Base-by-base conservation (phyloP, 169 alveolate genomes). In the Eimeria tenella region DNA sequence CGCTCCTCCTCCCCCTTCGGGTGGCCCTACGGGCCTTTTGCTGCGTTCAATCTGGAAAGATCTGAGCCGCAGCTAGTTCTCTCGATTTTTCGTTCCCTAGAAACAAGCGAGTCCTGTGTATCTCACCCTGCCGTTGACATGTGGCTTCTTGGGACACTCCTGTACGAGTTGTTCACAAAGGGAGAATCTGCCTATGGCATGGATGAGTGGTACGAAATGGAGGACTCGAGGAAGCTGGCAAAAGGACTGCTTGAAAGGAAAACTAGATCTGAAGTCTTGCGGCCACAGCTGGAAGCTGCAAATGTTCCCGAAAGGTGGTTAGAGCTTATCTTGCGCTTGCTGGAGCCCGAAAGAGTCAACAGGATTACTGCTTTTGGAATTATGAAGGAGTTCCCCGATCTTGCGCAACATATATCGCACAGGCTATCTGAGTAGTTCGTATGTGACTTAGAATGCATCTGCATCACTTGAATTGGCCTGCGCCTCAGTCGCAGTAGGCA, bases 351-450 rank as follows among this genome's bases (percentile, higher is more conserved):
- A 5, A 49, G 63, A 5, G 84, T 15, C 62, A 1, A 74, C 9
- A 74, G 84, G 84, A 74, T 49, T 13, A 74, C 84, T 6, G 5
- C 49, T 50, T 4, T 74, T 25, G 63, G 17, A 31, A 15, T 74
- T 50, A 60, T 74, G 63, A 42, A 49, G n/a, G 84, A 74, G 50
- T 74, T 74, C 17, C 63, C 84, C 50, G 84, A 74, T 31, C 84
- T 74, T 15, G n/a, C 82, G 6, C 82, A 55, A 4, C 82, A 71
- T 10, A 71, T 71, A 11, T 71, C 82, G 42, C 42, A 31, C 42
- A 31, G 42, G 42, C 42, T 31, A 2, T 31, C 42, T 31, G 42
- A 31, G 2, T 31, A 31, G 42, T 31, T 31, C 42, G 4, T 31
- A 31, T 31, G 42, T 31, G 42, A 1, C 4, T 2, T 31, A 31